A percentile compares a stretch with the other conserved stretches of the same genome.
These are phyloP conservation scores for Favolaschia claudopus DNA, from an alignment of 768 basidiomycete species.

Conservation along the genomic window DNA sequence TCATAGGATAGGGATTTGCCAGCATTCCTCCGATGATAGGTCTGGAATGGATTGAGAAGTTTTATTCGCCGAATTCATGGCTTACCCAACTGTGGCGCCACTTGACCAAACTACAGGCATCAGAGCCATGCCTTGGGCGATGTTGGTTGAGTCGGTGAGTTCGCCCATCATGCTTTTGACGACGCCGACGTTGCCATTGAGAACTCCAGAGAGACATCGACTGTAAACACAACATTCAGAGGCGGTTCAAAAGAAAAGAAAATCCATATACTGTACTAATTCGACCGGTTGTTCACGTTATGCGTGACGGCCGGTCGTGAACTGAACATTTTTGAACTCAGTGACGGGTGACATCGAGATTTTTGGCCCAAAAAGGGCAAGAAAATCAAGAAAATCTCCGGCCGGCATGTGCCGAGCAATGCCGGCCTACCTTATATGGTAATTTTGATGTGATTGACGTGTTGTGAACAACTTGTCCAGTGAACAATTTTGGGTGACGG, in stretches of 20 bases:
- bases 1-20: conserved; percentile 57
- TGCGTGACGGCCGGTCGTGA: no score
- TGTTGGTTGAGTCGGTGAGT: conserved; percentile 63
- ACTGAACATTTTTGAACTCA: no score
- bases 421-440: no score
- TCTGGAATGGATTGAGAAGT: conserved; percentile 28
- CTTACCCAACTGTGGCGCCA: conserved; percentile 1
- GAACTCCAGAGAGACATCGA: conserved; percentile 53
- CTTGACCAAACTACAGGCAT: conserved; percentile 8
- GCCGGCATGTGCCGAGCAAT: no score
- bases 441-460: no score
- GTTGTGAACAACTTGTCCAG: no score
- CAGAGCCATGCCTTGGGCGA: conserved; percentile 35
- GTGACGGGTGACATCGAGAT: no score
- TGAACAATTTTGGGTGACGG: no score
- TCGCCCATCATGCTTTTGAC: conserved; percentile 63
- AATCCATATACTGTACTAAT: no score
- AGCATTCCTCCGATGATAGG: conserved; percentile 58
- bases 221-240: conserved; percentile 14
- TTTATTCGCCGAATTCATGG: background rate
- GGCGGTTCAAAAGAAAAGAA: background rate
- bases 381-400: no score
- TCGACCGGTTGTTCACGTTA: no score
- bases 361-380: no score
- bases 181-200: conserved; percentile 47